Evolutionary conservation across 139 green algal species (phyloP), one percentile per base, ranked within the genome.

Genomic region (Yamagishiella unicocca): DNA sequence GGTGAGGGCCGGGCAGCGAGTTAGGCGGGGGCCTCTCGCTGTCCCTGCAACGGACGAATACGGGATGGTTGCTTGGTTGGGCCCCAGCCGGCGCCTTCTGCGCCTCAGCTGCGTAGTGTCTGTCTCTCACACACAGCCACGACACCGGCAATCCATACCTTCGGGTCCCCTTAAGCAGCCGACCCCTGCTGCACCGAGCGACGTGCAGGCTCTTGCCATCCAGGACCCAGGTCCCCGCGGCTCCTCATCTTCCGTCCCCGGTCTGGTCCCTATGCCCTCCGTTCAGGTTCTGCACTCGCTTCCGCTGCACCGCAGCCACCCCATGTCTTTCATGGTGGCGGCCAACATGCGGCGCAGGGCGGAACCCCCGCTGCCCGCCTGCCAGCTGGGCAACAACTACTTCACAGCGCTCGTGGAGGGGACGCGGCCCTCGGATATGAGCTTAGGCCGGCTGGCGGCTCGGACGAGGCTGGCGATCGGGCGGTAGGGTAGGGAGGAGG

Each of bases 251-350:
- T n/a, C n/a, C n/a, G n/a, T n/a, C n/a, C n/a, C n/a, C n/a, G n/a
- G n/a, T n/a, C n/a, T n/a, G n/a, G n/a, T n/a, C n/a, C n/a, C n/a
- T n/a, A 33, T 5, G 10, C 29, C 25, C 35, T n/a, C 29, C 4
- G 22, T 29, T 22, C 74, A 82, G 74, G 5, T 82, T n/a, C 74
- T 82, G 10, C 74, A 82, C 74, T 31, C 74, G 12, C n/a, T 82
- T n/a, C 74, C 74, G 17, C 74, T 68, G 74, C 46, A 33, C 19
- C 74, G 46, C 21, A 8, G 33, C 46, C 14, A 17, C 1, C 50
- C 74, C n/a, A 40, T 46, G 1, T 46, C 8, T 6, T 17, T 68
- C 31, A 4, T 68, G 29, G 45, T 68, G 29, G 12, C 33, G 2
- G 74, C 50, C 4, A 27, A 82, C n/a, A 70, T 82, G 74, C 45